Base-by-base conservation (phyloP, 225 moss, liverwort and hornwort species). In the Asterella californica region DNA sequence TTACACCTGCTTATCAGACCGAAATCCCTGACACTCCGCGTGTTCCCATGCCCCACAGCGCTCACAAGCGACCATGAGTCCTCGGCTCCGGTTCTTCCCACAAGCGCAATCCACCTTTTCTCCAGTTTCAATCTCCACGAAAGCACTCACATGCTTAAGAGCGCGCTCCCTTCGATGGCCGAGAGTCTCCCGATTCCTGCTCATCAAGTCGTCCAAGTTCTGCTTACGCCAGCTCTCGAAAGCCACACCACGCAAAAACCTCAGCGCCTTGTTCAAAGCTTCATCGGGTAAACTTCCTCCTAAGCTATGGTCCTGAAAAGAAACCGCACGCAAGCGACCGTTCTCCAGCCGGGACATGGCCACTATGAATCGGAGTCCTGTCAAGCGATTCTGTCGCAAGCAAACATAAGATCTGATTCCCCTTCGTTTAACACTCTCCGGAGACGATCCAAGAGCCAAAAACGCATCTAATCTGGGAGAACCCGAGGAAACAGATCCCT, bases 11-110 rank as follows among this genome's bases (percentile, higher is more conserved):
- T 94, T 88, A 50, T 88, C 81, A 76, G 88, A 91, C 78, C 92
- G 94, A 82, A 92, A 96, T 34, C 96, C 96, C 88, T 91, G 96
- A 89, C 96, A 96, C 83, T 96, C 96, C 75, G 96, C 96, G 82
- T 96, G 96, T 85, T 96, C 96, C 94, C 94, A 96, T 52, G 88
- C 90, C 79, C 90, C 90, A 88, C 96, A 96, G 18, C 92, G 91
- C 81, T 94, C 96, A 87, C 96, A 96, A 36, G 92, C 96, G 90
- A 96, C 84, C 96, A 96, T 96, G 77, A 93, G 91, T 33, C 96
- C 96, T 81, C 92, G 90, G 82, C 96, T 96, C 64, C 92, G 92
- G 70, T 96, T 96, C 88, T 91, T 91, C 80, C 96, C 96, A 78
- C 96, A 96, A 36, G 85, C 85, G 81, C 96, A 96, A 82, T 96